Base-by-base conservation (phyloP, 495 filamentous ascomycete species). In the Podospora bellae-mahoneyi region DNA sequence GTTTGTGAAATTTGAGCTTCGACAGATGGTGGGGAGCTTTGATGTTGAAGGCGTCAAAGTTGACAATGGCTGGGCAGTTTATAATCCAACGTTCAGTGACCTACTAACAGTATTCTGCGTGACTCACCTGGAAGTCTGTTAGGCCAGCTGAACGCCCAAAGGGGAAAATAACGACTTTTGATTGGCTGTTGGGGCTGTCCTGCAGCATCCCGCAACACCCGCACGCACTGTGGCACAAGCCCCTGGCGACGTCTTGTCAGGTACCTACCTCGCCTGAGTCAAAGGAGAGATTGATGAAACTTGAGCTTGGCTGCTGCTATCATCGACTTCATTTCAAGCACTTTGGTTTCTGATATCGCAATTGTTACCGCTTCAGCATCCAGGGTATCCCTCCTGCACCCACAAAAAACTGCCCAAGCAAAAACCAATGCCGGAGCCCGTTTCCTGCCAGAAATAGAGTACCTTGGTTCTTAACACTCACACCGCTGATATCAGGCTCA, bases 61-160 rank as follows among this genome's bases (percentile, higher is more conserved):
- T 63, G 61, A 48, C 23, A 4, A n/a, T 63, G 18, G 61, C 61
- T 30, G 61, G 61, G 61, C 61, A 63, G 59, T 32, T 61, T 26
- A 5, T 1, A 27, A 20, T 58, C 18, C 23, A 23, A 23, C 1
- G 23, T 23, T 20, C 7, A 20, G 54, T 20, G 6, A 27, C 56
- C 23, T 58, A 20, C 19, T 58, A 58, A 27, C 23, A 58, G n/a
- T 5, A 58, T 20, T 58, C 5, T 2, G 13, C 10, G 27, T 7
- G 7, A 3, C 26, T 30, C 0, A 20, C 0, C 13, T 5, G 20
- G 15, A 23, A 44, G 1, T 59, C 56, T 59, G 56, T 20, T 59
- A 59, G 56, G 5, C 3, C 39, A 48, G 39, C 39, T 48, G 39
- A 48, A 48, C 39, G 1, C 39, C 39, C 39, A 48, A 48, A 48